Evolutionary conservation across 2,329 filamentous ascomycete species (phyloP).

Genomic region (Ophiostoma tasmaniense): DNA sequence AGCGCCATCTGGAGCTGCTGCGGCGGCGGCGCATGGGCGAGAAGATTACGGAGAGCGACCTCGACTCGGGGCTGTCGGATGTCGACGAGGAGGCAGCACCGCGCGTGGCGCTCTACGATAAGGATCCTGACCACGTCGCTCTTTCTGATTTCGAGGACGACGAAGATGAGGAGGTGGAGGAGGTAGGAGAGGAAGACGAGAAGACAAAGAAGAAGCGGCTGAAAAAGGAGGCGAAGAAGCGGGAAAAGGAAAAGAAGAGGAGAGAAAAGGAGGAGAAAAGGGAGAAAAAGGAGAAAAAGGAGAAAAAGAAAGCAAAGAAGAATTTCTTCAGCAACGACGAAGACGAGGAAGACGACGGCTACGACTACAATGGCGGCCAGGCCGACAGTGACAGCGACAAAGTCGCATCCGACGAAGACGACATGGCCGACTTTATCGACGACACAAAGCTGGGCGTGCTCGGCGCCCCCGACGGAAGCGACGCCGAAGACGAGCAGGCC

Average conservation of each 20-base stretch:
- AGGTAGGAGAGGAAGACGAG: constrained; percentile 9
- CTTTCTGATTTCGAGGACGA: constrained; percentile 29
- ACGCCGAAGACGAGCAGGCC: constrained; percentile 43
- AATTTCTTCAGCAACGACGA: neutral
- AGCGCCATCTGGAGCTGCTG: constrained; percentile 26
- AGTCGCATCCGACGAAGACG: constrained; percentile 15
- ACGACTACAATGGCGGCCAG: constrained; percentile 1
- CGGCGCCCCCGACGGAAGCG: constrained; percentile 17
- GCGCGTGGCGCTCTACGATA: constrained; percentile 25
- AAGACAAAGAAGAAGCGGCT: neutral
- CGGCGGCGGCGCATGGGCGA: constrained; percentile 26
- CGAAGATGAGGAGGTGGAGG: constrained; percentile 27
- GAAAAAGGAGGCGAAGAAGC: neutral
- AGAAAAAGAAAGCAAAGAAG: no score
- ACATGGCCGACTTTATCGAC: constrained; percentile 54
- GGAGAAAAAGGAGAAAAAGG: neutral
- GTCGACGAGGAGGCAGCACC: constrained; percentile 19
- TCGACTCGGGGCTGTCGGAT: constrained; percentile 8
- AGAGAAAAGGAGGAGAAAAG: constrained; percentile 8
- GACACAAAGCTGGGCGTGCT: constrained; percentile 27
- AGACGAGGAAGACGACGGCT: constrained; percentile 17
- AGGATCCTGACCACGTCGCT: constrained; percentile 25
- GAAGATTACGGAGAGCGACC: constrained; percentile 22
- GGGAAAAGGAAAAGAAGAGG: neutral
- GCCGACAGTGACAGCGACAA: neutral